Evolutionary conservation across 371 early-diverging fungal genomes (phyloP).

Genomic region (Rhizoclosmatium hyalinum): DNA sequence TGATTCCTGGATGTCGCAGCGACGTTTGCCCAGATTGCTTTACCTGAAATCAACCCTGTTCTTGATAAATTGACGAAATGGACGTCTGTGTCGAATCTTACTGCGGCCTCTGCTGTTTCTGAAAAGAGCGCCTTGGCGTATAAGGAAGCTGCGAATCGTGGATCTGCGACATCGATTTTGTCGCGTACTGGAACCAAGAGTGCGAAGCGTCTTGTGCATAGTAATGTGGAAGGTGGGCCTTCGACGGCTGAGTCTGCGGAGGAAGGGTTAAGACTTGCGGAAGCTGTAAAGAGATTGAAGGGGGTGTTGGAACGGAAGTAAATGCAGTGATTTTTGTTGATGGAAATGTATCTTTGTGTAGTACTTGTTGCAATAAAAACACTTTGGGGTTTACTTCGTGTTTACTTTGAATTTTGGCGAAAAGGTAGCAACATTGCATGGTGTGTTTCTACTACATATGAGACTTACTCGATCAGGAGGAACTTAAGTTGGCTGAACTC

Average conservation of each 20-base stretch:
- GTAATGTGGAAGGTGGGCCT: conserved; percentile 1
- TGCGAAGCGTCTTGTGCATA: conserved; percentile 5
- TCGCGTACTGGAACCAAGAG: conserved; percentile 9
- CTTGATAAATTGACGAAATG: conserved; percentile 15
- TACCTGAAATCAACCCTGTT: conserved; percentile 1
- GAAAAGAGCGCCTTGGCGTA: conserved; percentile 16
- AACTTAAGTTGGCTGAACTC: too few species aligned
- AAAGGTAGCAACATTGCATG: too few species aligned
- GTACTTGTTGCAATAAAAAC: too few species aligned
- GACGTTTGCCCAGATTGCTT: background rate
- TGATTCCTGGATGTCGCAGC: background rate
- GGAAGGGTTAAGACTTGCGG: conserved; percentile 7
- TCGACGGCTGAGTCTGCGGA: background rate
- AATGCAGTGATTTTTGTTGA: background rate
- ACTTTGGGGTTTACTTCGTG: too few species aligned
- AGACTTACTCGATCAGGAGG: too few species aligned
- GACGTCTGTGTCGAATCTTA: conserved; percentile 25
- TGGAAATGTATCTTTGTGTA: background rate
- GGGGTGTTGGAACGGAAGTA: background rate
- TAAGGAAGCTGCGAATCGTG: background rate
- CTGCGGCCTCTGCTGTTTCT: conserved; percentile 6
- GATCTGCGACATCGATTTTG: background rate
- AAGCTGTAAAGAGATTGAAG: conserved; percentile 18
- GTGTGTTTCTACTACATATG: too few species aligned
- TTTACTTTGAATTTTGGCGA: too few species aligned